Evolutionary conservation across 768 basidiomycete species (phyloP).

Genomic region (Auricularia auricula-judae): DNA sequence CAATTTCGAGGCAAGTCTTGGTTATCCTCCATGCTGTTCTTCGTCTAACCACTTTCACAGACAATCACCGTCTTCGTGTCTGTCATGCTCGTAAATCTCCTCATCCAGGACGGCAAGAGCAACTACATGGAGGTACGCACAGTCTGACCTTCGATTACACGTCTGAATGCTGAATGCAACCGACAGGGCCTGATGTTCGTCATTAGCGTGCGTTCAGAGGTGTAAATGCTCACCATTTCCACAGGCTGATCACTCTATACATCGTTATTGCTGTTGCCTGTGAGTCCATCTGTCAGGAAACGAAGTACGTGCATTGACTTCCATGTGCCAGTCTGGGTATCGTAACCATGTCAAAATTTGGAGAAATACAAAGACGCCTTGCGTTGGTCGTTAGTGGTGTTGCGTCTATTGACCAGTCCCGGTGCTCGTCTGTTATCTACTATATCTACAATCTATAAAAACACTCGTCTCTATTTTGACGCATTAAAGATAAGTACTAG

Average conservation of each 20-base stretch:
- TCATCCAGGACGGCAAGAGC: slow-evolving; percentile 31
- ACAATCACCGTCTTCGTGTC: slow-evolving; percentile 81
- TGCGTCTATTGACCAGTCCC: too few species aligned
- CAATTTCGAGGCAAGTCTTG: slow-evolving; percentile 58
- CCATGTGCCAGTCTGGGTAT: slow-evolving; percentile 30
- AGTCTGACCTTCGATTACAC: background rate
- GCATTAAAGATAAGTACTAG: background rate
- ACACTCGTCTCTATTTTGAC: too few species aligned
- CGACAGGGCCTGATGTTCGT: slow-evolving; percentile 67
- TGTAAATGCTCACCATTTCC: background rate
- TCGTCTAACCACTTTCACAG: slow-evolving; percentile 19
- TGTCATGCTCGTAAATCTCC: slow-evolving; percentile 76
- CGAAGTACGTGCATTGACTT: background rate
- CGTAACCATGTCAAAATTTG: slow-evolving; percentile 15
- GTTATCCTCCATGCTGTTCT: background rate
- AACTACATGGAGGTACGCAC: slow-evolving; percentile 32
- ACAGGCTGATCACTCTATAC: slow-evolving; percentile 47
- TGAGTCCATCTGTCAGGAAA: slow-evolving; percentile 24
- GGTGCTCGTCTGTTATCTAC: too few species aligned
- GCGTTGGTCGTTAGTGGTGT: too few species aligned
- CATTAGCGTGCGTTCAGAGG: too few species aligned
- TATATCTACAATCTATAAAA: too few species aligned
- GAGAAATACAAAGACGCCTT: too few species aligned
- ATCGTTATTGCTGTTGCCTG: slow-evolving; percentile 73
- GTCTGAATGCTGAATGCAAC: slow-evolving; percentile 2